These are phyloP conservation scores for Naganishia cerealis DNA, from an alignment of 1,284 basidiomycete genomes.

Conservation along the genomic window DNA sequence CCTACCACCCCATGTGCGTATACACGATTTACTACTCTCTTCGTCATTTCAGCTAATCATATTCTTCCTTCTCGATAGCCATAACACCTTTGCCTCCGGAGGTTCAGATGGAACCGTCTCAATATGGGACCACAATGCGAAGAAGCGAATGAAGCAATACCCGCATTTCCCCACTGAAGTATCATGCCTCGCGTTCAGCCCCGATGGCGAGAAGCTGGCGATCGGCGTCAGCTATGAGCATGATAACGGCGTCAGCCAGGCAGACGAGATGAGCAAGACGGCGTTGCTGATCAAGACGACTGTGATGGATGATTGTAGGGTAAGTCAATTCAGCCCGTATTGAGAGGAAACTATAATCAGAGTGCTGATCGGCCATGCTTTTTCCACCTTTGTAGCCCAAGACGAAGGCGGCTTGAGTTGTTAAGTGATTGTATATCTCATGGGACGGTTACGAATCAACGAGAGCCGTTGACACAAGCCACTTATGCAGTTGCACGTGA, in stretches of 20 bases:
- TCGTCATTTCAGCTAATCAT: neutral
- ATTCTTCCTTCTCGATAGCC: slow-evolving; percentile 56
- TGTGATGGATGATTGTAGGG: slow-evolving; percentile 55
- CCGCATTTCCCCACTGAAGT: slow-evolving; percentile 73
- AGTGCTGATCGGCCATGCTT: neutral
- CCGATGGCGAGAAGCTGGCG: slow-evolving; percentile 76
- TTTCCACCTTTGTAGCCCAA: slow-evolving; percentile 23
- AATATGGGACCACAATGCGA: slow-evolving; percentile 95
- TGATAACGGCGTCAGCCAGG: slow-evolving; percentile 63
- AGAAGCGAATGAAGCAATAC: slow-evolving; percentile 89
- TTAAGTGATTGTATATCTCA: neutral
- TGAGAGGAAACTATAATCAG: neutral
- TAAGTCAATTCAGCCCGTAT: slow-evolving; percentile 35
- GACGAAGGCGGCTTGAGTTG: slow-evolving; percentile 23
- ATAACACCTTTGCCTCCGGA: slow-evolving; percentile 91
- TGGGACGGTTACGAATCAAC: neutral
- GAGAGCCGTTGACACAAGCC: neutral
- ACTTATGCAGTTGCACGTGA: neutral
- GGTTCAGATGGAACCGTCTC: slow-evolving; percentile 89
- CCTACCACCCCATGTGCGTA: slow-evolving; percentile 84
- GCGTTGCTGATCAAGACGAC: slow-evolving; percentile 52
- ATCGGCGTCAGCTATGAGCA: slow-evolving; percentile 85
- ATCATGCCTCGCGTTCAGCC: slow-evolving; percentile 74
- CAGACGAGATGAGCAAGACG: slow-evolving; percentile 46
- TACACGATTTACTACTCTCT: neutral